Conservation (phyloP, 805 yeast species). For the Tetrapisispora pingtungensis region DNA sequence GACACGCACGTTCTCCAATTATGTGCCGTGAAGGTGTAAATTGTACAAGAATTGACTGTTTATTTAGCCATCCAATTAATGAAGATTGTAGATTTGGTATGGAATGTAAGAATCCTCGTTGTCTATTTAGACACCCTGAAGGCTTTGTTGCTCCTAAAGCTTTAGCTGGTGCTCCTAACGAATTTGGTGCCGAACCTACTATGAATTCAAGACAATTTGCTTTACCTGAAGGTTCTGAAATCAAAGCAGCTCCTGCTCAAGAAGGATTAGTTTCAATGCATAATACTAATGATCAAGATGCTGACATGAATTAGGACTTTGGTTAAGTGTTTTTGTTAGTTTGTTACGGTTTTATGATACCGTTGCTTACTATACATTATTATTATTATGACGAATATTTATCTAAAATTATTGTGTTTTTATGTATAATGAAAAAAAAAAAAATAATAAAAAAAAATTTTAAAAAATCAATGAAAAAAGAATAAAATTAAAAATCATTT, state of each 20-base stretch:
- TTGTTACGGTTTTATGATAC: too few species aligned
- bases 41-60: slow-evolving; percentile 74
- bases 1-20: slow-evolving; percentile 70
- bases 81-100: slow-evolving; percentile 75
- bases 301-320: slow-evolving; percentile 15
- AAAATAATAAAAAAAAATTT: slow-evolving; percentile 6
- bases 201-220: slow-evolving; percentile 65
- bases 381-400: background rate
- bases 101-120: slow-evolving; percentile 60
- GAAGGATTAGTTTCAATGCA: slow-evolving; percentile 26
- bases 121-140: slow-evolving; percentile 73
- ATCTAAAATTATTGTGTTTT: background rate
- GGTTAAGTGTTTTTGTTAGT: too few species aligned
- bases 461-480: slow-evolving; percentile 4
- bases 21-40: slow-evolving; percentile 74
- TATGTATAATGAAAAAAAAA: background rate
- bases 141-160: slow-evolving; percentile 42
- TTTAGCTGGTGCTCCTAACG: slow-evolving; percentile 23
- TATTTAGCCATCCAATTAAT: slow-evolving; percentile 69
- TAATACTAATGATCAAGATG: slow-evolving; percentile 18
- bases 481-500: background rate
- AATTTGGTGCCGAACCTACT: slow-evolving; percentile 16
- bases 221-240: slow-evolving; percentile 60
- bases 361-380: background rate
- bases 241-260: slow-evolving; percentile 55